These are phyloP conservation scores for Arthrobotrys sinensis DNA, from an alignment of 2,329 filamentous ascomycete genomes.

Conservation along the genomic window DNA sequence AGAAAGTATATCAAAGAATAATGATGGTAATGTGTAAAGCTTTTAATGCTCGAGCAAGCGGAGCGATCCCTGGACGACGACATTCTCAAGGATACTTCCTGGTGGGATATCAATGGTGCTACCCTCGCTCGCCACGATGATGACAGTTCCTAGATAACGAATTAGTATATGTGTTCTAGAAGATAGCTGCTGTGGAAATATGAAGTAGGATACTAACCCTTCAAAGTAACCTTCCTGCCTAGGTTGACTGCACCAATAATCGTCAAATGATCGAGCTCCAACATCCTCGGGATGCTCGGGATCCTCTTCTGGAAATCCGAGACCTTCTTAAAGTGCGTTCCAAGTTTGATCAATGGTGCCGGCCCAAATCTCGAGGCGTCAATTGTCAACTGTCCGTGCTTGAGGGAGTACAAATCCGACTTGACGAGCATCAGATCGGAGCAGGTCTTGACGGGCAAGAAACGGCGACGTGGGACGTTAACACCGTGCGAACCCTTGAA, in stretches of 20 bases:
- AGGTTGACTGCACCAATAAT: slow-evolving; percentile 98
- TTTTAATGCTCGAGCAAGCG: slow-evolving; percentile 69
- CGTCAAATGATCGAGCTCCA: slow-evolving; percentile 93
- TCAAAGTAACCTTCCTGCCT: slow-evolving; percentile 92
- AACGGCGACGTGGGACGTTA: slow-evolving; percentile 96
- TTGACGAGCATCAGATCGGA: slow-evolving; percentile 99
- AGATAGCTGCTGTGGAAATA: background rate
- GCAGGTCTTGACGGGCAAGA: slow-evolving; percentile 99
- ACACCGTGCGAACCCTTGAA: slow-evolving; percentile 99
- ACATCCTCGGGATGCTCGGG: slow-evolving; percentile 88
- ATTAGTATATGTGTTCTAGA: slow-evolving; percentile 12
- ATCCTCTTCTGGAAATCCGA: slow-evolving; percentile 95
- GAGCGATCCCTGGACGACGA: slow-evolving; percentile 97
- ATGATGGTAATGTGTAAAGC: slow-evolving; percentile 12
- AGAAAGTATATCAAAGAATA: slow-evolving; percentile 32
- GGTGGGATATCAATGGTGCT: slow-evolving; percentile 98
- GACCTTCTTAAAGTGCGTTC: slow-evolving; percentile 99
- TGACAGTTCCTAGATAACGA: slow-evolving; percentile 77
- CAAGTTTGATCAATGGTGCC: slow-evolving; percentile 98
- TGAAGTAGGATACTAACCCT: slow-evolving; percentile 72
- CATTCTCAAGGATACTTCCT: slow-evolving; percentile 97
- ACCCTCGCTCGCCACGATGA: slow-evolving; percentile 97
- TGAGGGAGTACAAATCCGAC: slow-evolving; percentile 97
- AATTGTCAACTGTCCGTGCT: slow-evolving; percentile 98
- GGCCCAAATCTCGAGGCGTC: slow-evolving; percentile 96